Evolutionary conservation across 257 asterid genomes (phyloP).

Genomic region (Jacaranda copaia): DNA sequence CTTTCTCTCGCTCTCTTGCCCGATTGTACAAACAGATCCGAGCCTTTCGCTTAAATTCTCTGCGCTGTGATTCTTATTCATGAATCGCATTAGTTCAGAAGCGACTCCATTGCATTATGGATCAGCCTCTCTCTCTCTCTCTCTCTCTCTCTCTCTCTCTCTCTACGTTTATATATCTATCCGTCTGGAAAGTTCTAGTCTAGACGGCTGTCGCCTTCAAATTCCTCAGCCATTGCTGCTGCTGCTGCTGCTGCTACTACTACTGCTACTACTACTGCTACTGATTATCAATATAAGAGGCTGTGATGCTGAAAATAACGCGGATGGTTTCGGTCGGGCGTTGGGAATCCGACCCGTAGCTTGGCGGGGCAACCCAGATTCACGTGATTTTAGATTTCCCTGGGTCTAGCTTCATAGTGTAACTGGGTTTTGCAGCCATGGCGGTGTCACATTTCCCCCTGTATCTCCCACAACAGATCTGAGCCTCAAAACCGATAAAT

Average conservation of each 20-base stretch:
- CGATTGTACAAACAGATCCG: slow-evolving; percentile 24
- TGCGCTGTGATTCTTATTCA: neutral
- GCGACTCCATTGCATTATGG: neutral
- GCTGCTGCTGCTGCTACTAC: neutral
- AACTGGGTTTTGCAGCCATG: slow-evolving; percentile 23
- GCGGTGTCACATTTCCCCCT: neutral
- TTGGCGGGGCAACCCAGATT: slow-evolving; percentile 32
- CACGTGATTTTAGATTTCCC: neutral
- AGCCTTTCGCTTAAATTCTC: slow-evolving; percentile 23
- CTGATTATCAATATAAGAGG: neutral
- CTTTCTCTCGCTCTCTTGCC: slow-evolving; percentile 11
- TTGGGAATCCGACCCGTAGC: slow-evolving; percentile 23
- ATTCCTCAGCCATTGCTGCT: neutral
- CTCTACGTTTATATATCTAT: neutral
- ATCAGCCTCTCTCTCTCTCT: no score
- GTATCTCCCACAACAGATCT: neutral
- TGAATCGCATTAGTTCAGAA: neutral
- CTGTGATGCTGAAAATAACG: slow-evolving; percentile 31
- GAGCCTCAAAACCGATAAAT: neutral
- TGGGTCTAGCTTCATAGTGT: neutral
- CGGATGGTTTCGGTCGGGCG: neutral
- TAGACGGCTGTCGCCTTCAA: neutral
- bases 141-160: no score
- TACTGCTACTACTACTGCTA: neutral
- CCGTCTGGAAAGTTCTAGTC: no score